Conservation (phyloP, 2,329 filamentous ascomycete genomes). For the Daldinia eschscholtzii region DNA sequence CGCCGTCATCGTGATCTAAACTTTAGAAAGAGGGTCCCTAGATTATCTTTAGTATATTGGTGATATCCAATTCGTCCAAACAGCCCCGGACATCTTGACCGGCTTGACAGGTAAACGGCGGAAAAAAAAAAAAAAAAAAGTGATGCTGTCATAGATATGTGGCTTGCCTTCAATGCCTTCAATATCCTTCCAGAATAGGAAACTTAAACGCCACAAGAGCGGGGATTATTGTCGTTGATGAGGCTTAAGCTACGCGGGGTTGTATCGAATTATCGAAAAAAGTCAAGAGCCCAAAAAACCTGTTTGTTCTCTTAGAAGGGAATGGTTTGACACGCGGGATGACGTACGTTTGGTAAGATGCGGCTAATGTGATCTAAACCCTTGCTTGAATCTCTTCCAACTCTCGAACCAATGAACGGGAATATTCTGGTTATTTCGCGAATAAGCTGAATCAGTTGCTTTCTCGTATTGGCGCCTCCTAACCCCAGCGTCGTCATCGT, state of each 20-base stretch:
- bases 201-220: slow-evolving; percentile 31
- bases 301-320: slow-evolving; percentile 24
- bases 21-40: neutral
- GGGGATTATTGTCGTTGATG: slow-evolving; percentile 20
- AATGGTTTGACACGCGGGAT: slow-evolving; percentile 29
- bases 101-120: neutral
- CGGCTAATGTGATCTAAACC: slow-evolving; percentile 36
- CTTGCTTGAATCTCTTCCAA: slow-evolving; percentile 20
- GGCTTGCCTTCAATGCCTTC: slow-evolving; percentile 18
- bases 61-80: neutral
- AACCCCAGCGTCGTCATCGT: slow-evolving; percentile 14
- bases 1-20: slow-evolving; percentile 40
- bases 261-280: neutral
- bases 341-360: slow-evolving; percentile 39
- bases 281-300: slow-evolving; percentile 26
- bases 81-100: neutral
- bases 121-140: neutral
- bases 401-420: slow-evolving; percentile 18
- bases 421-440: slow-evolving; percentile 23
- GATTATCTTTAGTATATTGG: neutral
- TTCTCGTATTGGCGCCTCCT: slow-evolving; percentile 22
- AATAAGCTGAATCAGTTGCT: neutral
- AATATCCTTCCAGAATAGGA: slow-evolving; percentile 24
- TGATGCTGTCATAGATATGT: slow-evolving; percentile 38
- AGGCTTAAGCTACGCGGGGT: slow-evolving; percentile 16